Evolutionary conservation across 2,329 filamentous ascomycete genomes (phyloP).

Genomic region (Phaeosphaeria sp.): DNA sequence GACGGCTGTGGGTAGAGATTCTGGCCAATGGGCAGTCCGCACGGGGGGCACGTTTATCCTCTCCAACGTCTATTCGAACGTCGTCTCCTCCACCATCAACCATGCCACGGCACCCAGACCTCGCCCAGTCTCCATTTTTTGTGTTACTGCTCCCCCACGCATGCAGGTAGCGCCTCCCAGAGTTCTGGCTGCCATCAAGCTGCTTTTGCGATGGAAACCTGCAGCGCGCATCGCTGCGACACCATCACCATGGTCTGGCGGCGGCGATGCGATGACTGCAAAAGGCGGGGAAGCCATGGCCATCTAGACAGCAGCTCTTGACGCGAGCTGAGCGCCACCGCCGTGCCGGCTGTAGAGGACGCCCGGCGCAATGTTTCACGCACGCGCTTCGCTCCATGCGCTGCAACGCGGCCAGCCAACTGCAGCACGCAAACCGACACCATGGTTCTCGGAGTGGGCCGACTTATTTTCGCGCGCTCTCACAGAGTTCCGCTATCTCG

Average conservation of each 20-base stretch:
- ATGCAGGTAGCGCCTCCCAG: not conserved
- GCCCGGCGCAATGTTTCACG: not conserved
- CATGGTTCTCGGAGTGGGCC: constrained; percentile 6
- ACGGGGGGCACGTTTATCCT: not conserved
- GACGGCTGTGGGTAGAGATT: not conserved
- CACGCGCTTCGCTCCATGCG: not conserved
- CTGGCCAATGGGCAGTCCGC: constrained; percentile 1
- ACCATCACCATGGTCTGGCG: not conserved
- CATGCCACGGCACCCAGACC: not conserved
- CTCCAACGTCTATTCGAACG: constrained; percentile 4
- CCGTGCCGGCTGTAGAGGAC: not conserved
- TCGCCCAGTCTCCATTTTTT: constrained; percentile 3
- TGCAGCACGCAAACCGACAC: constrained; percentile 4
- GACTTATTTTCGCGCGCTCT: not conserved
- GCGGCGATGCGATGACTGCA: not conserved
- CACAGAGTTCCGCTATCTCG: not conserved
- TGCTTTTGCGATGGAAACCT: not conserved
- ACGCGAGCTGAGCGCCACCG: not conserved
- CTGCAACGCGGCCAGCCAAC: not conserved
- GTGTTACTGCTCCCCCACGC: constrained; percentile 5
- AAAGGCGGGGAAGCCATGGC: not conserved
- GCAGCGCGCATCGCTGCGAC: not conserved
- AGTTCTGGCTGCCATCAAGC: not conserved
- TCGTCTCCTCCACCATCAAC: not conserved
- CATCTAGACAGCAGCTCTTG: not conserved